Evolutionary conservation across 208 protist species (phyloP).

Genomic region (Strigomonas galati): DNA sequence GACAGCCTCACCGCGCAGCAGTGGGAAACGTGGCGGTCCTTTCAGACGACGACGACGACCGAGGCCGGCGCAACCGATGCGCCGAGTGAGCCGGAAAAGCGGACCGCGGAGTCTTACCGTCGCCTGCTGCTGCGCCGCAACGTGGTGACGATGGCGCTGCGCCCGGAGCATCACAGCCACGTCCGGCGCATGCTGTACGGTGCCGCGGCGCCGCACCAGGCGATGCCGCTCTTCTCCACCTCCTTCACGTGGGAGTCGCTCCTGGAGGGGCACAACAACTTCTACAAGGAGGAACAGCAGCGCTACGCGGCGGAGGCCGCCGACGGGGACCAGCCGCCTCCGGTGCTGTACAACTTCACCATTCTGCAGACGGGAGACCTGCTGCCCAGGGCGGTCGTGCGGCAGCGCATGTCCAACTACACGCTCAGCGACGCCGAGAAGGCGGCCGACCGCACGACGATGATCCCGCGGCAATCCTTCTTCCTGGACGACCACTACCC

Average conservation of each 20-base stretch:
- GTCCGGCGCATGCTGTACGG: slow-evolving; percentile 28
- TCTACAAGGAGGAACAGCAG: background rate
- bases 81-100: too few species aligned
- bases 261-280: background rate
- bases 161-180: background rate
- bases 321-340: too few species aligned
- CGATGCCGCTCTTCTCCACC: slow-evolving; percentile 9
- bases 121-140: background rate
- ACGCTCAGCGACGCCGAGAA: background rate
- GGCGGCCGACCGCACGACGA: too few species aligned
- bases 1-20: background rate
- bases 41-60: background rate
- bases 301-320: background rate
- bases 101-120: too few species aligned
- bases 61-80: too few species aligned
- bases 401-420: background rate
- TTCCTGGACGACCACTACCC: slow-evolving; percentile 29
- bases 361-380: too few species aligned
- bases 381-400: too few species aligned
- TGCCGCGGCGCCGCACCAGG: slow-evolving; percentile 1
- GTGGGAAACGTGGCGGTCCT: background rate
- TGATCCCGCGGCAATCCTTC: background rate
- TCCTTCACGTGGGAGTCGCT: slow-evolving; percentile 21
- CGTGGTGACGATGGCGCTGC: background rate
- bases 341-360: too few species aligned